phyloP scores from a whole-genome alignment of 805 yeast genomes.

The Metschnikowia continentalis region DNA sequence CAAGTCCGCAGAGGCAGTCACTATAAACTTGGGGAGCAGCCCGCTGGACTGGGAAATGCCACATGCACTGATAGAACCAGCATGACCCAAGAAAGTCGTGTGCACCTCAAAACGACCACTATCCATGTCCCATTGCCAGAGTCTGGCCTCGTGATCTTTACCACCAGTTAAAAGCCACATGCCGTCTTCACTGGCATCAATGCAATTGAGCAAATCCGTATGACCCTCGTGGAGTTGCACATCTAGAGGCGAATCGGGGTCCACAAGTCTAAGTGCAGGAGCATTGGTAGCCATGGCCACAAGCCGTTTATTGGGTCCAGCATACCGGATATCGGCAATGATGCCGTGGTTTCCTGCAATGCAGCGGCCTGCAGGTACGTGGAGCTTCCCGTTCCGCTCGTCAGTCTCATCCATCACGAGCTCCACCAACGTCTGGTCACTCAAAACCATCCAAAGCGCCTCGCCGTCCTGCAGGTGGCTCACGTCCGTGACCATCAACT shows the following conservation, averaged over 20 bases:
- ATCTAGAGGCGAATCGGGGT: constrained; percentile 56
- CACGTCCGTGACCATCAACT: constrained; percentile 63
- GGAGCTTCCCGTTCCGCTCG: constrained; percentile 16
- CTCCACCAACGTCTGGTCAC: constrained; percentile 79
- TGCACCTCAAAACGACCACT: constrained; percentile 34
- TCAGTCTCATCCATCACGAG: constrained; percentile 29
- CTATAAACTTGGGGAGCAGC: constrained; percentile 56
- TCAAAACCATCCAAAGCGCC: constrained; percentile 50
- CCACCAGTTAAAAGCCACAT: constrained; percentile 88
- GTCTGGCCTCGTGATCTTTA: constrained; percentile 78
- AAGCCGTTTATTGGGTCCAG: constrained; percentile 54
- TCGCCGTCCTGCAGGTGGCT: constrained; percentile 32
- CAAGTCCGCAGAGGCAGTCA: constrained; percentile 83
- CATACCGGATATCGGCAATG: constrained; percentile 80
- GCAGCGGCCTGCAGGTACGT: constrained; percentile 45
- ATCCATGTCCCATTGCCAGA: constrained; percentile 63
- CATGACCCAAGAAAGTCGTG: constrained; percentile 79
- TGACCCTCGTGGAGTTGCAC: constrained; percentile 75
- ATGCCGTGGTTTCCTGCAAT: constrained; percentile 95
- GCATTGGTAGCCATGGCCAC: constrained; percentile 93
- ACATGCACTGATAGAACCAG: constrained; percentile 80
- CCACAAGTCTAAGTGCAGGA: constrained; percentile 75
- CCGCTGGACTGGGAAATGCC: constrained; percentile 55
- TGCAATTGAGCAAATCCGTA: constrained; percentile 72
- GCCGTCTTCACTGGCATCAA: constrained; percentile 79